Base-by-base conservation (phyloP, 2,329 filamentous ascomycete species). In the Nothopassalora personata region DNA sequence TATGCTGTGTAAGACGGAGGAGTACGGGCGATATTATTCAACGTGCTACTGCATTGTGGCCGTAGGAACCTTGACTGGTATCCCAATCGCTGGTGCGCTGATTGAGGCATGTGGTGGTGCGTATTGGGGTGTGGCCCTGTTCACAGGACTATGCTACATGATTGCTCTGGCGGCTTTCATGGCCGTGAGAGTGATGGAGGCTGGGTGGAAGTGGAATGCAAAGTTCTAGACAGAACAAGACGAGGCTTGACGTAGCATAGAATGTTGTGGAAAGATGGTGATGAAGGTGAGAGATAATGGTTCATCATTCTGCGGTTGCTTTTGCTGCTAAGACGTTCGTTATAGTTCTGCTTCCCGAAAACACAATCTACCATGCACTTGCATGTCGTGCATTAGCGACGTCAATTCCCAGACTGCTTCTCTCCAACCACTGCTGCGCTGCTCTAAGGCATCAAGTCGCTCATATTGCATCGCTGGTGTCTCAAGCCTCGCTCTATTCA, bases 1-100 rank as follows among this genome's bases (percentile, higher is more conserved):
- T 2, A 77, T 80, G 62, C 70, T 81, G 6, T 80, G 78, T 59
- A 62, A 66, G 2, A 75, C 73, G 0, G 67, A 73, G 27, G 69
- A 75, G 33, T 79, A 78, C 64, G 75, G 75, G 0, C 70, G 71
- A 23, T 70, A 74, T n/a, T 75, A 71, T 39, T 70, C 72, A 1
- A 76, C 70, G 56, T 74, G 58, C 63, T 76, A 61, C 60, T 66
- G 60, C 48, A 66, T 64, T 46, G 70, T 61, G 0, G 64, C 64
- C 13, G 58, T 70, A 45, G 68, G 66, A 1, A 64, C 65, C 4
- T 53, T 73, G 53, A 68, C 66, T 8, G 64, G 72, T 13, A 70
- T 74, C 45, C 70, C 71, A 2, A 70, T 74, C 47, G 70, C 65
- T 27, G 71, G 69, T 4, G 61, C 61, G 4, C 31, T 72, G 27